phyloP scores from a whole-genome alignment of 2,329 filamentous ascomycete genomes.

The Epichloe hybrida region DNA sequence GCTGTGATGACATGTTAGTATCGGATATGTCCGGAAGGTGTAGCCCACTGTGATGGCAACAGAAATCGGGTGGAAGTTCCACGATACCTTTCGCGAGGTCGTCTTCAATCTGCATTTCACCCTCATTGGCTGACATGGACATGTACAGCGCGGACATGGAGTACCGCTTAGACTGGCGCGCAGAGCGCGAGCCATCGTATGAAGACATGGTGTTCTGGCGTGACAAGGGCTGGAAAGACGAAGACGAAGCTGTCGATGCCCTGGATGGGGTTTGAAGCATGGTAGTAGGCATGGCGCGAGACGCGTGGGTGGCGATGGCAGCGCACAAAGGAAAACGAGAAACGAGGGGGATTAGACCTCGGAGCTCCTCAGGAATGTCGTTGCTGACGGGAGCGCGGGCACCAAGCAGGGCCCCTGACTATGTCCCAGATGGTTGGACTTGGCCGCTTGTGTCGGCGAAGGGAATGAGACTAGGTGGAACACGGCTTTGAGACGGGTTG shows the following conservation, averaged over 20 bases:
- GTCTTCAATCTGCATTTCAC: conserved; percentile 94
- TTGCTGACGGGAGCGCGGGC: conserved; percentile 1
- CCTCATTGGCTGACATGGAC: conserved; percentile 96
- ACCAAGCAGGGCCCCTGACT: conserved; percentile 2
- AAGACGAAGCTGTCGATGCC: conserved; percentile 87
- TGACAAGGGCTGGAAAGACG: conserved; percentile 81
- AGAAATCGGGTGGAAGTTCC: not conserved
- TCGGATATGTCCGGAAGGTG: not conserved
- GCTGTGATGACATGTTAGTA: conserved; percentile 36
- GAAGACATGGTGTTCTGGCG: conserved; percentile 58
- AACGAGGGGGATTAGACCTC: not conserved
- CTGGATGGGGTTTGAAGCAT: conserved; percentile 59
- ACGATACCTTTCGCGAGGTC: conserved; percentile 77
- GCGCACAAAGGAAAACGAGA: not conserved
- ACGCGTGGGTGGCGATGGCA: conserved; percentile 2
- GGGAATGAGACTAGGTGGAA: conserved; percentile 1
- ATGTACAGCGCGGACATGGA: conserved; percentile 95
- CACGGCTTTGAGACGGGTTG: not conserved
- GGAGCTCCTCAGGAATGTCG: not conserved
- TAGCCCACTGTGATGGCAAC: not conserved
- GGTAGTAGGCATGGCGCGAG: conserved; percentile 26
- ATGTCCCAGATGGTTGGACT: not conserved
- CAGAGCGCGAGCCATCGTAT: conserved; percentile 82
- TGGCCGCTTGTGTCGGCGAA: not conserved
- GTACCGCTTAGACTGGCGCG: conserved; percentile 94